phyloP scores from a whole-genome alignment of 2,329 filamentous ascomycete genomes.

The Shiraia bambusicola region DNA sequence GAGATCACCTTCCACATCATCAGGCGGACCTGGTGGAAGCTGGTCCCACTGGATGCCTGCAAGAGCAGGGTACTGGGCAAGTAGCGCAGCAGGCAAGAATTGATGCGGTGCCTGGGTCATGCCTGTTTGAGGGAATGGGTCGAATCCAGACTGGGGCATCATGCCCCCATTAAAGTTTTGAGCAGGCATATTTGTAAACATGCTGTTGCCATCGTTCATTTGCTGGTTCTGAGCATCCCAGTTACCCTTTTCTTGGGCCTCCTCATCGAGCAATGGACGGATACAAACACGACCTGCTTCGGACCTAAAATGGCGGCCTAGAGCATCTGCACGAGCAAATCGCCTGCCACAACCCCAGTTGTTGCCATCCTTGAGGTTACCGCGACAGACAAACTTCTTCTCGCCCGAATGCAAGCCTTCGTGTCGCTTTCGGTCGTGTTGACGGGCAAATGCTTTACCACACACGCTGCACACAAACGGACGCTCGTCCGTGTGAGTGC shows the following conservation, averaged over 20 bases:
- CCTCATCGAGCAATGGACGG: conserved; percentile 94
- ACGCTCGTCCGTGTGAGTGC: conserved; percentile 94
- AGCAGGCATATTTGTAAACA: conserved; percentile 33
- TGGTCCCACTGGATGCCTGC: conserved; percentile 84
- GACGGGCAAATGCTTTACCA: conserved; percentile 93
- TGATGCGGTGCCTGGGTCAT: conserved; percentile 34
- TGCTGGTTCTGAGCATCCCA: conserved; percentile 59
- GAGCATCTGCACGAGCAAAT: conserved; percentile 91
- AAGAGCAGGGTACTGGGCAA: conserved; percentile 92
- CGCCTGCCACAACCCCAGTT: conserved; percentile 92
- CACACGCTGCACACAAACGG: conserved; percentile 97
- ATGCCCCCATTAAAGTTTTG: conserved; percentile 39
- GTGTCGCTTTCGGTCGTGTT: conserved; percentile 96
- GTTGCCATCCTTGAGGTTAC: conserved; percentile 77
- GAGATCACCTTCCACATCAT: conserved; percentile 62
- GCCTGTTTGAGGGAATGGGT: conserved; percentile 29
- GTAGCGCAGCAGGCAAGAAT: conserved; percentile 77
- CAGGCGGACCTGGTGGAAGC: conserved; percentile 63
- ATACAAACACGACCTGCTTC: conserved; percentile 96
- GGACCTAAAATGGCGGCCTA: conserved; percentile 91
- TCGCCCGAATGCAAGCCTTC: conserved; percentile 95
- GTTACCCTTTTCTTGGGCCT: conserved; percentile 71
- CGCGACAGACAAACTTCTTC: conserved; percentile 97
- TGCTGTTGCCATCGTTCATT: conserved; percentile 53
- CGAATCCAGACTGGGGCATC: conserved; percentile 38